Conservation (phyloP, 495 filamentous ascomycete species). For the Penicillium longicatenatum region DNA sequence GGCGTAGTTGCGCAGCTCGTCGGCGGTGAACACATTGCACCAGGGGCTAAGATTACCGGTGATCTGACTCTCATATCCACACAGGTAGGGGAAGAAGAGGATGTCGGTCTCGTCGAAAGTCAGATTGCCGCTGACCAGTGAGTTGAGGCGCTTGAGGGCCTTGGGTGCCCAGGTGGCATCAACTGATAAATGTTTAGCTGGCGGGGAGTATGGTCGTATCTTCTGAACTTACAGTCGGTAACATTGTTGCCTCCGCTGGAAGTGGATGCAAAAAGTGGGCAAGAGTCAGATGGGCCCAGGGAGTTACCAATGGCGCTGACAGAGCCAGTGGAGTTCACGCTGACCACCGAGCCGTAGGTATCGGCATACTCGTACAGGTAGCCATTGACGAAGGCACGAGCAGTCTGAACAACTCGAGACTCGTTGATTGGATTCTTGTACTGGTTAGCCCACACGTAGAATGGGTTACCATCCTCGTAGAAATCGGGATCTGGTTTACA, state of each 20-base stretch:
- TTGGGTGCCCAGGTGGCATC: constrained; percentile 53
- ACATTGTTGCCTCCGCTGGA: constrained; percentile 43
- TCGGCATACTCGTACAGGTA: constrained; percentile 51
- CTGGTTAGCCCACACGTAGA: constrained; percentile 60
- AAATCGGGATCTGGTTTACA: constrained; percentile 49
- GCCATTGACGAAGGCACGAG: constrained; percentile 52
- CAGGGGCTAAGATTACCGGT: constrained; percentile 54
- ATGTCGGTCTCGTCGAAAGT: constrained; percentile 52
- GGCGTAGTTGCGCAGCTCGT: constrained; percentile 56
- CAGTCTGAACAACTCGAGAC: constrained; percentile 43
- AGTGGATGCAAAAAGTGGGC: constrained; percentile 48
- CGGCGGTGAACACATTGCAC: constrained; percentile 53
- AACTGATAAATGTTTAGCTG: constrained; percentile 17
- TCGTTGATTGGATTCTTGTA: constrained; percentile 51
- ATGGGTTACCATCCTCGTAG: constrained; percentile 54
- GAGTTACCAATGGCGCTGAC: constrained; percentile 51
- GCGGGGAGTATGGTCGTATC: not conserved
- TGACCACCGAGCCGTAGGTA: constrained; percentile 50
- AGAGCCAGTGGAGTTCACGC: constrained; percentile 49
- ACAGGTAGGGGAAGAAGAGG: constrained; percentile 58
- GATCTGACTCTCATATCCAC: constrained; percentile 62
- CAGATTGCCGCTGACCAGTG: constrained; percentile 48
- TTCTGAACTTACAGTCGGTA: constrained; percentile 26
- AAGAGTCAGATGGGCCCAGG: constrained; percentile 56
- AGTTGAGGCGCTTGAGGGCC: constrained; percentile 50